Conservation (phyloP, 768 basidiomycete genomes). For the Macrolepiota dolichaula region DNA sequence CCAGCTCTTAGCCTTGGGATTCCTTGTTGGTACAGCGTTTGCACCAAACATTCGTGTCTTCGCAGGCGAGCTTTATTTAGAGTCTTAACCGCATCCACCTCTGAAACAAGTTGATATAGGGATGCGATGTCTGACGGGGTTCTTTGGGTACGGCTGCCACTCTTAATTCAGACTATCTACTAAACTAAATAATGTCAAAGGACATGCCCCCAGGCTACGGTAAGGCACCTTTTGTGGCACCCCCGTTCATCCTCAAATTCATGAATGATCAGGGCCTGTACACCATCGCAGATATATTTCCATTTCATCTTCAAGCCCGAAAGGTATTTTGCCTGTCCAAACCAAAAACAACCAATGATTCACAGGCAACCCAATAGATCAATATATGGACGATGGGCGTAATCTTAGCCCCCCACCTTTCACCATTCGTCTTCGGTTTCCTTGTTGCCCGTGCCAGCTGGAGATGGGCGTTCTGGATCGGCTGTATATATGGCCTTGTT, state of each 20-base stretch:
- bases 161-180: not conserved
- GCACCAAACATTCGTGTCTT: slow-evolving; percentile 55
- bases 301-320: slow-evolving; percentile 69
- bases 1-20: slow-evolving; percentile 54
- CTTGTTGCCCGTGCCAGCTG: slow-evolving; percentile 56
- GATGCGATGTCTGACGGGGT: slow-evolving; percentile 57
- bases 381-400: slow-evolving; percentile 76
- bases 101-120: slow-evolving; percentile 23
- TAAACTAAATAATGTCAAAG: slow-evolving; percentile 17
- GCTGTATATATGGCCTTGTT: slow-evolving; percentile 53
- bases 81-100: not conserved
- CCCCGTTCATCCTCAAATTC: not conserved
- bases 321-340: slow-evolving; percentile 37
- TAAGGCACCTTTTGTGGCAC: slow-evolving; percentile 21
- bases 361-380: slow-evolving; percentile 32
- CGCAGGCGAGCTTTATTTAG: slow-evolving; percentile 33
- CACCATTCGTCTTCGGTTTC: slow-evolving; percentile 68
- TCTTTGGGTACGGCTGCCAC: slow-evolving; percentile 43
- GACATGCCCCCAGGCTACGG: slow-evolving; percentile 61
- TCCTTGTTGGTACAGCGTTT: slow-evolving; percentile 41
- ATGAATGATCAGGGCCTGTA: slow-evolving; percentile 43
- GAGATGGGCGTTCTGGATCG: slow-evolving; percentile 69
- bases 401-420: slow-evolving; percentile 62
- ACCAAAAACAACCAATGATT: not conserved
- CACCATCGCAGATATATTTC: slow-evolving; percentile 59